Evolutionary conservation across 148 eudicot genomes (phyloP).

Genomic region (Silene latifolia): DNA sequence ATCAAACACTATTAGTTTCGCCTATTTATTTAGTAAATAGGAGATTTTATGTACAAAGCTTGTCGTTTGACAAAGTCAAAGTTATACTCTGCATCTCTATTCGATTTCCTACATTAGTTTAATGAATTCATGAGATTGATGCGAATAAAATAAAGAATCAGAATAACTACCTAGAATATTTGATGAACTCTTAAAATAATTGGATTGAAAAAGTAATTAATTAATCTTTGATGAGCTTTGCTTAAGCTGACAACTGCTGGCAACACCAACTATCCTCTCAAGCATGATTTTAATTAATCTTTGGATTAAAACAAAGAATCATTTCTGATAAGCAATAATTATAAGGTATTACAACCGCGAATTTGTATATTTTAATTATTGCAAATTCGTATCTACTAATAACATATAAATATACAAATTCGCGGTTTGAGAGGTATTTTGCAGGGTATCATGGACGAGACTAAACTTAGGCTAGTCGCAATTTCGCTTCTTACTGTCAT

Average conservation of each 20-base stretch:
- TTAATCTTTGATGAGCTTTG: constrained; percentile 15
- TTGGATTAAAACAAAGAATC: too few relatives aligned
- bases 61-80: neutral
- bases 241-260: constrained; percentile 14
- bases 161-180: neutral
- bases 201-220: constrained; percentile 5
- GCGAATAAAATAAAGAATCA: neutral
- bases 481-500: constrained; percentile 25
- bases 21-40: too few relatives aligned
- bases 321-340: too few relatives aligned
- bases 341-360: too few relatives aligned
- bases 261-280: neutral
- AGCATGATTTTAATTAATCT: neutral
- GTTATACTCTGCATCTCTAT: too few relatives aligned
- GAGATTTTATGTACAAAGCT: too few relatives aligned
- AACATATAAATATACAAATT: neutral
- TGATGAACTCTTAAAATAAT: neutral
- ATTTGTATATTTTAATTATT: too few relatives aligned
- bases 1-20: too few relatives aligned
- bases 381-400: too few relatives aligned
- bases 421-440: neutral
- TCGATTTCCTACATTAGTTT: too few relatives aligned
- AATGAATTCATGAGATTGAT: neutral
- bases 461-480: constrained; percentile 18
- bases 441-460: constrained; percentile 5